A percentile compares a stretch with the other conserved stretches of the same genome.
These are phyloP conservation scores for Pontederia paniculata DNA, from an alignment of 176 grass and related monocot genomes.

Conservation along the genomic window DNA sequence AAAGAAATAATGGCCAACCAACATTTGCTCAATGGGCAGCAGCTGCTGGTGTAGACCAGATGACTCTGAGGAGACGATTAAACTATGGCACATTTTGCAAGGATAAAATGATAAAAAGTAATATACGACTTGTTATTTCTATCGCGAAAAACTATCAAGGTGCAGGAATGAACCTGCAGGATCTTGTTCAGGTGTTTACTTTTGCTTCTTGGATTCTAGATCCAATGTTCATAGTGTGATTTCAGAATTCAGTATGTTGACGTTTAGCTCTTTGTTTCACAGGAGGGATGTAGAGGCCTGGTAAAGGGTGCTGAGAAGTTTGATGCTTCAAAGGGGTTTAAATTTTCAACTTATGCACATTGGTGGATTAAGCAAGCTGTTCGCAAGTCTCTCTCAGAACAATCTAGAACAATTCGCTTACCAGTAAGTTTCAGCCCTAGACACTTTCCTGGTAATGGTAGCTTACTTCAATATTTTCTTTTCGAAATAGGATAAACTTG, in stretches of 20 bases:
- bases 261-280: background rate
- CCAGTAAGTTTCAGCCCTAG: slow-evolving; percentile 28
- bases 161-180: slow-evolving; percentile 42
- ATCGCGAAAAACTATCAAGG: slow-evolving; percentile 66
- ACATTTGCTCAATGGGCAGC: slow-evolving; percentile 62
- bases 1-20: slow-evolving; percentile 30
- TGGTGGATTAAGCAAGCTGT: slow-evolving; percentile 98
- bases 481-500: background rate
- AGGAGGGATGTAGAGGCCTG: slow-evolving; percentile 71
- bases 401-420: slow-evolving; percentile 54
- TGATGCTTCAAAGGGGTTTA: slow-evolving; percentile 84
- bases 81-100: slow-evolving; percentile 49
- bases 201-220: background rate
- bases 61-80: slow-evolving; percentile 38
- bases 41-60: slow-evolving; percentile 45
- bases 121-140: slow-evolving; percentile 79
- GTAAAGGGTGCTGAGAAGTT: slow-evolving; percentile 70
- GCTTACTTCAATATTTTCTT: background rate
- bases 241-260: slow-evolving; percentile 15
- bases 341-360: slow-evolving; percentile 88
- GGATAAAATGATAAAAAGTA: slow-evolving; percentile 72
- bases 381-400: slow-evolving; percentile 53
- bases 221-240: background rate
- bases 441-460: background rate
- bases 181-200: slow-evolving; percentile 63